Evolutionary conservation across 208 protist species (phyloP), one percentile per base, ranked within the genome.

Genomic region (Crithidia thermophila): DNA sequence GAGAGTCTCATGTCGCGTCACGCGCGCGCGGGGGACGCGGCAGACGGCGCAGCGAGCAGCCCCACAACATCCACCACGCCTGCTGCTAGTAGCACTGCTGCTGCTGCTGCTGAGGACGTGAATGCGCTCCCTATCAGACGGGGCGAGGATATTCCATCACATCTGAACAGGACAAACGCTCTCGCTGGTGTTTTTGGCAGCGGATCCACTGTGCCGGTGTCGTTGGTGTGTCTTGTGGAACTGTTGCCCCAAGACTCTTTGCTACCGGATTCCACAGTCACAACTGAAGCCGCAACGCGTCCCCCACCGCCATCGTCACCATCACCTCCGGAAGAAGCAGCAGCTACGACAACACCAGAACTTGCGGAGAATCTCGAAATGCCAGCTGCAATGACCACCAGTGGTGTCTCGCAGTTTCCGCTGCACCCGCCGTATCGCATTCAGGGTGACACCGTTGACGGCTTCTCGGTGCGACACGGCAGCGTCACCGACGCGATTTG

Each of bases 381-480:
- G 0, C 23, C 33, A 30, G 37, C 23, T 13, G 51, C 33, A 25
- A 3, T 11, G 1, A 4, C 39, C 10, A 21, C 52, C 1, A 3
- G 4, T 10, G 20, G 11, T 7, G 40, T 18, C 5, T 28, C 33
- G 40, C 74, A 28, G 51, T 66, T 70, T 43, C 63, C 67, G 3
- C 43, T 75, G 23, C 56, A 63, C 10, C 82, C 88, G 13, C 88
- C 88, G 1, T 90, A 75, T 51, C 61, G 42, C 21, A 84, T 91
- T 14, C 25, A 40, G 6, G 59, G 75, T 13, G 84, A 83, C 55
- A 67, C 57, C 6, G 69, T 95, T 1, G 79, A 87, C 31, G 85
- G 91, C 11, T 87, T 87, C 33, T 81, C 81, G 3, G 66, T 96
- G 0, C 76, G 77, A 0, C 80, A 91, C 58, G 86, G 88, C 36